Conservation (phyloP, 2,329 filamentous ascomycete genomes). For the Nannizzia gypsea region DNA sequence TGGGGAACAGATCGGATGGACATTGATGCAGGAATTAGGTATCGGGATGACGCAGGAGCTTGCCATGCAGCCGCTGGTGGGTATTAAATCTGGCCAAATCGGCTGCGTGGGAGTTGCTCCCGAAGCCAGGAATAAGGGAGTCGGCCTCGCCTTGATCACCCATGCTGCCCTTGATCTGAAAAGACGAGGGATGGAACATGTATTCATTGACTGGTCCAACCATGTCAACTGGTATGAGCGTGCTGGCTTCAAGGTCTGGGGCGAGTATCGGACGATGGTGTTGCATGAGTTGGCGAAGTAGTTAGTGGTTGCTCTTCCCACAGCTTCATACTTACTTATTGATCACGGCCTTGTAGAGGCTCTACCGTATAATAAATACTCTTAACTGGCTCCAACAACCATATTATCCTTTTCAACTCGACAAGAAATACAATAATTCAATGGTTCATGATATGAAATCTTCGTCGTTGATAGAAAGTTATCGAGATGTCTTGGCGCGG, state of each 20-base stretch:
- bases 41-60: conserved; percentile 26
- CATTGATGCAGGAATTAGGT: conserved; percentile 32
- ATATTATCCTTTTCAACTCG: not conserved
- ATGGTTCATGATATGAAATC: not conserved
- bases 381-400: not conserved
- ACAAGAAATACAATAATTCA: not conserved
- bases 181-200: conserved; percentile 12
- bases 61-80: conserved; percentile 32
- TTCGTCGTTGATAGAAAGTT: not conserved
- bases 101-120: conserved; percentile 35
- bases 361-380: not conserved
- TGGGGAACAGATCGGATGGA: conserved; percentile 35
- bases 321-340: not conserved
- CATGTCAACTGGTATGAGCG: conserved; percentile 34
- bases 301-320: not conserved
- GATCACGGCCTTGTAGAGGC: not conserved
- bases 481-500: not conserved
- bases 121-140: conserved; percentile 27
- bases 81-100: conserved; percentile 34
- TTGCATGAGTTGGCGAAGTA: conserved; percentile 10
- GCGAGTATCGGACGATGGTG: conserved; percentile 27
- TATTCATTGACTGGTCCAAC: conserved; percentile 31
- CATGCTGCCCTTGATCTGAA: conserved; percentile 25
- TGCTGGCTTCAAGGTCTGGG: conserved; percentile 31
- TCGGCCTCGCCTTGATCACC: conserved; percentile 34